Evolutionary conservation across 2,329 filamentous ascomycete species (phyloP).

Genomic region (Neonectria ditissima): DNA sequence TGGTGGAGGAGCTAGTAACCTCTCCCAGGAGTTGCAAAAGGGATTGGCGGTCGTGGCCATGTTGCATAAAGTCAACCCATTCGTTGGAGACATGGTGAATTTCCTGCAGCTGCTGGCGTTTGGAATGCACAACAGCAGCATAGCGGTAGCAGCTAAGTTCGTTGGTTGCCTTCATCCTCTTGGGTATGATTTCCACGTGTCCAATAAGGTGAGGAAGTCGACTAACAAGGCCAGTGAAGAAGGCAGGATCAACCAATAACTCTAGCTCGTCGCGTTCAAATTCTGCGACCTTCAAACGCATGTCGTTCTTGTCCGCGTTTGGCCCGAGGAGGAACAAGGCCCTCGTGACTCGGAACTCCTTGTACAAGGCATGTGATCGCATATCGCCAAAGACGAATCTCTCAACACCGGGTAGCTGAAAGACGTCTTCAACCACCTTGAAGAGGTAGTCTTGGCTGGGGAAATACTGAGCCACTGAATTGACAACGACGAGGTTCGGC

Average conservation of each 20-base stretch:
- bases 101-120: neutral
- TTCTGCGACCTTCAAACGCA: slow-evolving; percentile 28
- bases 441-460: slow-evolving; percentile 40
- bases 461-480: slow-evolving; percentile 47
- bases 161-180: slow-evolving; percentile 40
- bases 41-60: slow-evolving; percentile 18
- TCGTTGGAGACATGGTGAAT: slow-evolving; percentile 26
- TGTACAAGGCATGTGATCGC: slow-evolving; percentile 32
- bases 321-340: slow-evolving; percentile 17
- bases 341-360: slow-evolving; percentile 30
- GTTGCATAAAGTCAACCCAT: slow-evolving; percentile 39
- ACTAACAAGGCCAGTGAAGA: slow-evolving; percentile 38
- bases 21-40: slow-evolving; percentile 26
- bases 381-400: slow-evolving; percentile 41
- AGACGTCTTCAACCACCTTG: slow-evolving; percentile 26
- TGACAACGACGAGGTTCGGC: slow-evolving; percentile 40
- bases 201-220: slow-evolving; percentile 33
- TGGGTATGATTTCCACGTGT: neutral
- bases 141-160: slow-evolving; percentile 35
- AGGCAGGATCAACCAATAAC: slow-evolving; percentile 41
- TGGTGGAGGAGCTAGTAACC: neutral
- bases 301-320: slow-evolving; percentile 9
- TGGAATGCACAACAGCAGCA: slow-evolving; percentile 39
- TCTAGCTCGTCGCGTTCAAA: slow-evolving; percentile 34
- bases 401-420: slow-evolving; percentile 5